A percentile compares a stretch with the other conserved stretches of the same genome.
These are phyloP conservation scores for Adansonia digitata DNA, from an alignment of 345 rosid species.

Conservation along the genomic window DNA sequence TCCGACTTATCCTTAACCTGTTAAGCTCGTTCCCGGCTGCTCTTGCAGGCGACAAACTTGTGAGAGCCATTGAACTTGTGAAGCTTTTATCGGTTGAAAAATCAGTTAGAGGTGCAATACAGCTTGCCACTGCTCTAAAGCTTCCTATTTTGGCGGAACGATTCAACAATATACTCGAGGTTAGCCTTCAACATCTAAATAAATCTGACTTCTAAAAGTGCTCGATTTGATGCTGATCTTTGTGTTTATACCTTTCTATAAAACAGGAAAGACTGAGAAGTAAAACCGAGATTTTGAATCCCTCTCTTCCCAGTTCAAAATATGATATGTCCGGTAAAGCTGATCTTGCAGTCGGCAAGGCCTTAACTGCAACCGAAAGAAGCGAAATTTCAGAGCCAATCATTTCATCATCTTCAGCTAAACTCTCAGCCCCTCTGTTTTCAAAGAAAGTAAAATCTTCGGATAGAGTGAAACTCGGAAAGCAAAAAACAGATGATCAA, in stretches of 20 bases:
- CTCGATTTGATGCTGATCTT: not conserved
- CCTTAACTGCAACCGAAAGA: constrained; percentile 21
- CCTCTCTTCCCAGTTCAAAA: constrained; percentile 15
- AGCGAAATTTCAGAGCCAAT: constrained; percentile 32
- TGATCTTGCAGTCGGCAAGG: constrained; percentile 24
- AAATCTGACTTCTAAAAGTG: not conserved
- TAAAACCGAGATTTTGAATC: constrained; percentile 31
- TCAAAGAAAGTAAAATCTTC: constrained; percentile 37
- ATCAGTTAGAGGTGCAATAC: constrained; percentile 84
- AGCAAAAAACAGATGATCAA: constrained; percentile 27
- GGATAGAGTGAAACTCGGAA: constrained; percentile 28
- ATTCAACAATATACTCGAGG: constrained; percentile 80
- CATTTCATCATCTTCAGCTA: constrained; percentile 26
- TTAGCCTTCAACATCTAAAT: constrained; percentile 14
- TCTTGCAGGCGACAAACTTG: constrained; percentile 74
- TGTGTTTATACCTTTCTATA: constrained; percentile 13
- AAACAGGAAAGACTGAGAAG: constrained; percentile 72
- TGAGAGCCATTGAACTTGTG: constrained; percentile 75
- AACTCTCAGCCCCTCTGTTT: constrained; percentile 42
- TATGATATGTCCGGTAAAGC: too few relatives aligned
- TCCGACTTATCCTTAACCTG: not conserved
- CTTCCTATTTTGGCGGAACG: constrained; percentile 88
- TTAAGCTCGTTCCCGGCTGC: not conserved
- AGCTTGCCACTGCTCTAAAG: constrained; percentile 82
- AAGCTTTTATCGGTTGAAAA: constrained; percentile 68